phyloP scores from a whole-genome alignment of 352 stramenopile species.

The Phytophthora sansomeana region DNA sequence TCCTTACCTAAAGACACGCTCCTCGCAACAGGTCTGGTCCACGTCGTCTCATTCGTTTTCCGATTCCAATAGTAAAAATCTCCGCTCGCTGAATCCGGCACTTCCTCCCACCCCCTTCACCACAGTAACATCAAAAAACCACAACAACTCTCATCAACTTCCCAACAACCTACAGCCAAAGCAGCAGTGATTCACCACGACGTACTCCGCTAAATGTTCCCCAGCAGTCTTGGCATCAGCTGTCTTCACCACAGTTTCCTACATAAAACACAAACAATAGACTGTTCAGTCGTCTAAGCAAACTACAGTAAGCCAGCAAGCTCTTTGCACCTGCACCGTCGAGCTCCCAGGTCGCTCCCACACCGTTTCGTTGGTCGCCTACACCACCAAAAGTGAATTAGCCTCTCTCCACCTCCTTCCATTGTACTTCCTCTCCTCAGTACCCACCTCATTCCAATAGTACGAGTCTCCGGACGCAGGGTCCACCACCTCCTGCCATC shows the following conservation, averaged over 20 bases:
- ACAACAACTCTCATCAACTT: too few species aligned
- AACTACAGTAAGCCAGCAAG: neutral
- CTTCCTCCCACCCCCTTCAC: constrained; percentile 70
- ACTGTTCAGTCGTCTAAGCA: neutral
- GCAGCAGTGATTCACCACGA: neutral
- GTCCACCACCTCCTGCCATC: constrained; percentile 67
- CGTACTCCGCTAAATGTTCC: constrained; percentile 31
- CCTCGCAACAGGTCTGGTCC: constrained; percentile 55
- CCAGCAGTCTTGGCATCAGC: constrained; percentile 13
- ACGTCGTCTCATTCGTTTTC: constrained; percentile 79
- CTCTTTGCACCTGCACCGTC: constrained; percentile 4
- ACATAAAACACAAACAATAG: neutral
- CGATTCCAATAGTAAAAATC: constrained; percentile 82
- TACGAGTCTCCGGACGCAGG: constrained; percentile 63
- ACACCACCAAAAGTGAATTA: constrained; percentile 16
- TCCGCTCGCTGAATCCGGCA: constrained; percentile 59
- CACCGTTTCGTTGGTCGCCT: constrained; percentile 79
- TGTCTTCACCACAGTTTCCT: constrained; percentile 2
- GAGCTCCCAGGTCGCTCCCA: constrained; percentile 63
- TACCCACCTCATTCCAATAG: constrained; percentile 82
- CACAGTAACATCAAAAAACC: constrained; percentile 1
- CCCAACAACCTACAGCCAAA: neutral
- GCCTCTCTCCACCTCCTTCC: neutral
- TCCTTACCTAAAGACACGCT: constrained; percentile 64
- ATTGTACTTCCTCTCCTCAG: neutral